Percentiles rank a stretch among this genome's conserved stretches.
Evolutionary conservation across 2,329 filamentous ascomycete genomes (phyloP).

Genomic region (Tolypocladium tundrense): DNA sequence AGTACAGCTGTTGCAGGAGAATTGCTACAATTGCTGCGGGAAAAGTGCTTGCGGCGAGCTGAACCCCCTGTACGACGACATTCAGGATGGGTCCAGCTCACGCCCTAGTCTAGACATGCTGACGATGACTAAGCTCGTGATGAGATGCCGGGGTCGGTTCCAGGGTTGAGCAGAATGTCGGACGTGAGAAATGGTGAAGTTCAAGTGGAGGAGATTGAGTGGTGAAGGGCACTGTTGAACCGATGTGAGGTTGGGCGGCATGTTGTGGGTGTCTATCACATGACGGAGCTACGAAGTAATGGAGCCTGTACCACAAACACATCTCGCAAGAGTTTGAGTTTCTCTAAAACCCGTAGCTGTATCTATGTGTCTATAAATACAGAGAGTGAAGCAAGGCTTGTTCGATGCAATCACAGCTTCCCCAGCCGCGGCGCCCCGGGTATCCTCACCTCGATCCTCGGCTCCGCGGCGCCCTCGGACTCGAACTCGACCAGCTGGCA

Average conservation of each 20-base stretch:
- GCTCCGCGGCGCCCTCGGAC: constrained; percentile 22
- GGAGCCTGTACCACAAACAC: neutral
- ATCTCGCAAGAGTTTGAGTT: neutral
- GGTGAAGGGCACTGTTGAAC: neutral
- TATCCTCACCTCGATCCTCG: constrained; percentile 27
- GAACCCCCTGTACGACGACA: neutral
- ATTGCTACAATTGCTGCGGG: too few species aligned
- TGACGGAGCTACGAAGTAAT: too few species aligned
- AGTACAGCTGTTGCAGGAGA: neutral
- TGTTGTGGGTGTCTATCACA: neutral
- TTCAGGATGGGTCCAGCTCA: neutral
- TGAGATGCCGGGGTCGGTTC: neutral
- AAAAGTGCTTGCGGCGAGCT: neutral
- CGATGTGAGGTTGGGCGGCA: neutral
- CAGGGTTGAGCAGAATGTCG: neutral
- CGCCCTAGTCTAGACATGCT: neutral
- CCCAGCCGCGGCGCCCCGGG: constrained; percentile 2
- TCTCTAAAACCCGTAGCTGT: too few species aligned
- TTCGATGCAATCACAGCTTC: neutral
- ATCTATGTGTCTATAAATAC: too few species aligned
- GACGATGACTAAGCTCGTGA: neutral
- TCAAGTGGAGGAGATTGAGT: neutral
- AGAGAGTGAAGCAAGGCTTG: too few species aligned
- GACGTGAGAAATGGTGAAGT: too few species aligned
- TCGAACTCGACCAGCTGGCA: constrained; percentile 63